A percentile compares a stretch with the other conserved stretches of the same genome.
These are phyloP conservation scores for Alternaria consortialis DNA, from an alignment of 2,329 filamentous ascomycete species.

Conservation along the genomic window DNA sequence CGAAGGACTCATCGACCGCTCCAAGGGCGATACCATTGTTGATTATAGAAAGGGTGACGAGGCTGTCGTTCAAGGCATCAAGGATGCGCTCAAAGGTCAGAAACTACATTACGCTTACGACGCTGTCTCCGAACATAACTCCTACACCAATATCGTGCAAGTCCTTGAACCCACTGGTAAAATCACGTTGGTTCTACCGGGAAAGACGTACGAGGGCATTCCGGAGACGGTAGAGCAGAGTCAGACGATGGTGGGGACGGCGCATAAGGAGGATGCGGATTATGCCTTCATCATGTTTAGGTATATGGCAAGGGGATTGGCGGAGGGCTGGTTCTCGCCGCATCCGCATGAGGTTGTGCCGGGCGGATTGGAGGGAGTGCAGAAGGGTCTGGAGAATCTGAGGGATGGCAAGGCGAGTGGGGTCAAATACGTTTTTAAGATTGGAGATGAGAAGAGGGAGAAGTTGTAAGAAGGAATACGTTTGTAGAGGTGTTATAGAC, in stretches of 20 bases:
- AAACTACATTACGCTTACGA: constrained; percentile 65
- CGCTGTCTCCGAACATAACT: constrained; percentile 63
- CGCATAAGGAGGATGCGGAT: constrained; percentile 47
- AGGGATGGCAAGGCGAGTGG: constrained; percentile 69
- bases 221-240: constrained; percentile 46
- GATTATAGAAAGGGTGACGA: constrained; percentile 66
- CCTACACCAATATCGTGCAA: constrained; percentile 50
- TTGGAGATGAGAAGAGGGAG: constrained; percentile 51
- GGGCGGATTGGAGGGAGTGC: constrained; percentile 64
- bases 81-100: constrained; percentile 54
- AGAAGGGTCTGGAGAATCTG: constrained; percentile 64
- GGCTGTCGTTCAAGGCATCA: constrained; percentile 50
- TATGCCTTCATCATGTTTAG: constrained; percentile 58
- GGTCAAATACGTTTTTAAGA: constrained; percentile 70
- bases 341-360: constrained; percentile 63
- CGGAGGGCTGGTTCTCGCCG: constrained; percentile 60
- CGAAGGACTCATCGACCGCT: constrained; percentile 49
- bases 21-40: constrained; percentile 55
- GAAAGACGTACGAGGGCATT: constrained; percentile 54
- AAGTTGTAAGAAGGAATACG: background rate
- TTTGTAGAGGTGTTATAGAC: background rate
- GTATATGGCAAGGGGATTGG: constrained; percentile 57
- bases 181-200: constrained; percentile 54
- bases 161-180: constrained; percentile 49
- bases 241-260: constrained; percentile 50